Evolutionary conservation across 2,329 filamentous ascomycete genomes (phyloP), one percentile per base, ranked within the genome.

Genomic region (Parastagonospora nodorum): DNA sequence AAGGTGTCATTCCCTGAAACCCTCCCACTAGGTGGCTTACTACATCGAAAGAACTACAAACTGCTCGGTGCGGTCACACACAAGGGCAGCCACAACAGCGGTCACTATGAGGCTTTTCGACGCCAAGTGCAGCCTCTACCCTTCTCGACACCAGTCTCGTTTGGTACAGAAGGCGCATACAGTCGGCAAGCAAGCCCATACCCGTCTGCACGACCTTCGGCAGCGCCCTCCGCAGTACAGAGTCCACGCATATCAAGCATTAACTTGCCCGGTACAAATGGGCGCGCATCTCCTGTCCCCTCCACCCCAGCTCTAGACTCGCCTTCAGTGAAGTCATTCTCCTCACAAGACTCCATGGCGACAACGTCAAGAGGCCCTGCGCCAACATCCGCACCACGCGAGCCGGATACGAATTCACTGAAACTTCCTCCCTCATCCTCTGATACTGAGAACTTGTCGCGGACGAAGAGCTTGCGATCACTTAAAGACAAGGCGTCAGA

Each of bases 21-120:
- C n/a, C 75, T 99, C 2, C 85, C 89, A 0, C 78, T 99, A 2
- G 94, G 94, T 1, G 86, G 91, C 1, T 78, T 97, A 19, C 75
- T 94, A 37, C 83, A 88, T 49, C 86, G 88, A 66, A 88, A 86
- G 57, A 88, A 84, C 68, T 99, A 97, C 75, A 90, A 87, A 64
- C 80, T 99, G 5, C 82, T 96, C 0, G 91, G 88, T 10, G 84
- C 96, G 31, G 91, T 99, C 31, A 96, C 90, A 16, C 94, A 99
- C 71, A 96, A 96, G 67, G 94, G 94, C 32, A 95, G 90, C 55
- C 94, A 99, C 71, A 88, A 96, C 68, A 96, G 92, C 64, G 94
- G 94, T 1, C 94, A 99, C 70, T 99, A 99, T 76, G 94, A 99
- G 73, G 93, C 92, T 1, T 97, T 97, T 73, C 84, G 94, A 30